phyloP scores from a whole-genome alignment of 2,329 filamentous ascomycete species.

The Huntiella moniliformis region DNA sequence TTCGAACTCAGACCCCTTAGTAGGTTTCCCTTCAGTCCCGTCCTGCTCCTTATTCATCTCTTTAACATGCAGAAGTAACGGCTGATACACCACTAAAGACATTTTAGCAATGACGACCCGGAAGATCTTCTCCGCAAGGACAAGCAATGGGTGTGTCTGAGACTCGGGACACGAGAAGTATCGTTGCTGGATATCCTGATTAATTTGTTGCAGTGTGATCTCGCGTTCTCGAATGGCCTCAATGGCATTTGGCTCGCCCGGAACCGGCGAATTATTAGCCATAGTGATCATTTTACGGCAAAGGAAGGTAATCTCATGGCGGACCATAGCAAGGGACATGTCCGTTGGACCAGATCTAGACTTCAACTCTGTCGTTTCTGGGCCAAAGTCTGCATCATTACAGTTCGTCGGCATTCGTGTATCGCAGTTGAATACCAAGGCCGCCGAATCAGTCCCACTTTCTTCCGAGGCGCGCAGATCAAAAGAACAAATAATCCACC shows the following conservation, averaged over 20 bases:
- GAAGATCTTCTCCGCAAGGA: constrained; percentile 48
- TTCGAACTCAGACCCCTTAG: constrained; percentile 12
- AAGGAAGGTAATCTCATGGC: constrained; percentile 27
- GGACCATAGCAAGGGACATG: constrained; percentile 27
- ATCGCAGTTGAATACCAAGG: constrained; percentile 24
- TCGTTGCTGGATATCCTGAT: constrained; percentile 33
- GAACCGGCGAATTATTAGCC: constrained; percentile 5
- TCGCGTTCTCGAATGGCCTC: constrained; percentile 9
- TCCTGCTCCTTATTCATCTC: constrained; percentile 15
- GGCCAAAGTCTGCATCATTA: constrained; percentile 29
- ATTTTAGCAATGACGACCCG: constrained; percentile 61
- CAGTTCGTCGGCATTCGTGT: constrained; percentile 31
- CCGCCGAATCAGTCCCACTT: constrained; percentile 23
- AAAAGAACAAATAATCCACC: constrained; percentile 40
- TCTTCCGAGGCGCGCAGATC: constrained; percentile 38
- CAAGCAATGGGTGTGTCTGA: constrained; percentile 33
- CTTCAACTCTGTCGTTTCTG: constrained; percentile 29
- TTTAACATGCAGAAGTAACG: constrained; percentile 33
- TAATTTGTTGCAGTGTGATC: constrained; percentile 18
- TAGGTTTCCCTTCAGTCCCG: constrained; percentile 27
- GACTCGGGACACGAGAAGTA: constrained; percentile 34
- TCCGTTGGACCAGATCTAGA: constrained; percentile 33
- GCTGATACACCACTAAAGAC: constrained; percentile 60
- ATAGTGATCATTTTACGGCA: constrained; percentile 15
- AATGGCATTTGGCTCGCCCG: constrained; percentile 8